Evolutionary conservation across 805 yeast genomes (phyloP).

Genomic region (Saturnispora zaruensis): DNA sequence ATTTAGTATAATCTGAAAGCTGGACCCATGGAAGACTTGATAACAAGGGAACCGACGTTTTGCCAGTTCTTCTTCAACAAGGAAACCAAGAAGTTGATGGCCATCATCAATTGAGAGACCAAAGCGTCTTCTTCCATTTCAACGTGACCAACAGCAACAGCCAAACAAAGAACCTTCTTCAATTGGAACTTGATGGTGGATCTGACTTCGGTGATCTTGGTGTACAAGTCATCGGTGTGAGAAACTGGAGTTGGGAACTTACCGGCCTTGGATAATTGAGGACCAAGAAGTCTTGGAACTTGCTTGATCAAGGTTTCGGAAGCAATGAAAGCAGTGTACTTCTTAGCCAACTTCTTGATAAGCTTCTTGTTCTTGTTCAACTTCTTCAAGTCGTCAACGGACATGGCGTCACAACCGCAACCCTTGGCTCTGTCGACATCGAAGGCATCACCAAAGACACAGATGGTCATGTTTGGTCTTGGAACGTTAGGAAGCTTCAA

Average conservation of each 20-base stretch:
- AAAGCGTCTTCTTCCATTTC: slow-evolving; percentile 97
- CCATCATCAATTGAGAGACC: slow-evolving; percentile 96
- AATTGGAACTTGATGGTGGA: slow-evolving; percentile 99
- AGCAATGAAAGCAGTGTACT: slow-evolving; percentile 99
- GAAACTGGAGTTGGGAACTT: slow-evolving; percentile 99
- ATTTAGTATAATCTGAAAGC: slow-evolving; percentile 97
- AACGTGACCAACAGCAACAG: slow-evolving; percentile 99
- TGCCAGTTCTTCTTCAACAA: slow-evolving; percentile 99
- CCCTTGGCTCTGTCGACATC: slow-evolving; percentile 99
- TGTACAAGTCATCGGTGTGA: slow-evolving; percentile 95
- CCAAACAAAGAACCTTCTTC: slow-evolving; percentile 99
- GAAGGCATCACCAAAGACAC: slow-evolving; percentile 99
- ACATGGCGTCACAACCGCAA: slow-evolving; percentile 98
- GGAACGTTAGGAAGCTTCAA: slow-evolving; percentile 97
- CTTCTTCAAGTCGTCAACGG: slow-evolving; percentile 99
- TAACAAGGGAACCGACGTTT: slow-evolving; percentile 98
- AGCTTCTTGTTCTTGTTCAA: slow-evolving; percentile 99
- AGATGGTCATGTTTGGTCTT: slow-evolving; percentile 99
- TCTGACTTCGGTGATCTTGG: slow-evolving; percentile 93
- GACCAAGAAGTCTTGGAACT: slow-evolving; percentile 99
- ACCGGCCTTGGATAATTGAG: slow-evolving; percentile 99
- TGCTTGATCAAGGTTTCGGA: slow-evolving; percentile 99
- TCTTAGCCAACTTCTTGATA: slow-evolving; percentile 99
- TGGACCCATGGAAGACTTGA: slow-evolving; percentile 99
- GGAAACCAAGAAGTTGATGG: slow-evolving; percentile 98